phyloP scores from a whole-genome alignment of 169 alveolate genomes.

The Cyclospora cayetanensis region DNA sequence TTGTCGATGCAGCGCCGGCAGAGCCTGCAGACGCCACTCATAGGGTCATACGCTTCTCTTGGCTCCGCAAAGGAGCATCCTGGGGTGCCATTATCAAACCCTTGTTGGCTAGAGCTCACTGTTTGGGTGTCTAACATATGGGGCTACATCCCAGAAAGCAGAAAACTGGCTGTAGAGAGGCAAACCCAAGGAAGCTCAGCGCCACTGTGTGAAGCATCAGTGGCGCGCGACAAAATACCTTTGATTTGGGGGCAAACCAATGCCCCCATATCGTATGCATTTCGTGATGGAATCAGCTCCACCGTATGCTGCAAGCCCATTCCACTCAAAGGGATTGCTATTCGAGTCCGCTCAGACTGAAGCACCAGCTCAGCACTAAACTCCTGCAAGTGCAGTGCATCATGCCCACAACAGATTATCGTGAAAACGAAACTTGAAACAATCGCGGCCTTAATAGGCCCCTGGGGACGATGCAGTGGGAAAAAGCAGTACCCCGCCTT shows the following conservation, averaged over 20 bases:
- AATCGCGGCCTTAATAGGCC: too few relatives aligned
- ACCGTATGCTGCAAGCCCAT: conserved; percentile 40
- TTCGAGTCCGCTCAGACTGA: conserved; percentile 40
- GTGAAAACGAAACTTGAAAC: too few relatives aligned
- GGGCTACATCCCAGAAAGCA: too few relatives aligned
- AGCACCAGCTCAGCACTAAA: conserved; percentile 40
- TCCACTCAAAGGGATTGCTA: conserved; percentile 29
- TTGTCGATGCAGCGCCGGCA: background rate
- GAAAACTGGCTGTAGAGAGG: too few relatives aligned
- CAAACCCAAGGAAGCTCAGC: too few relatives aligned
- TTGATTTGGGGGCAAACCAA: conserved; percentile 49
- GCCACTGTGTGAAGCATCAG: background rate
- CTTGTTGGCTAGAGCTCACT: too few relatives aligned
- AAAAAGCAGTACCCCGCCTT: background rate
- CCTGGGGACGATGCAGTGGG: background rate
- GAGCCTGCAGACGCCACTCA: conserved; percentile 17
- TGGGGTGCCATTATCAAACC: too few relatives aligned
- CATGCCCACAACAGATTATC: background rate
- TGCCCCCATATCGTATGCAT: conserved; percentile 62
- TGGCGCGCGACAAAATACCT: conserved; percentile 1
- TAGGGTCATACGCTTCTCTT: too few relatives aligned
- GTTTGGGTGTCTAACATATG: too few relatives aligned
- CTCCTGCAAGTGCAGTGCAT: background rate
- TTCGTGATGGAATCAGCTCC: conserved; percentile 35
- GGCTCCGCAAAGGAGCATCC: too few relatives aligned